These are phyloP conservation scores for Xylaria sp. DNA, from an alignment of 2,329 filamentous ascomycete genomes.

Conservation along the genomic window DNA sequence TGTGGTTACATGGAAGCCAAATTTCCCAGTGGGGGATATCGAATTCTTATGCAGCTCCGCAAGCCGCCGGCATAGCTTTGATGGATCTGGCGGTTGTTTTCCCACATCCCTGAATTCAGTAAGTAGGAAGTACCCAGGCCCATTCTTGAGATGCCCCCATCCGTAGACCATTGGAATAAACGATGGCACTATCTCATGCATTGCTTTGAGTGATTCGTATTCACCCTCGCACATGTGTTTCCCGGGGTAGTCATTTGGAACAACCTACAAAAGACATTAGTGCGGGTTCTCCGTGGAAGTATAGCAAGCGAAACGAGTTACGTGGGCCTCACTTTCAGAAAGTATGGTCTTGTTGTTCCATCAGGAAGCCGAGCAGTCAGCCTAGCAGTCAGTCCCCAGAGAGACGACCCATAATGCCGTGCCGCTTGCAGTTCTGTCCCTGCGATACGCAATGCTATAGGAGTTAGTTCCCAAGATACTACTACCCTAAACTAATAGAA, in stretches of 20 bases:
- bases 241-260: not conserved
- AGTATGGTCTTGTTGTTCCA: not conserved
- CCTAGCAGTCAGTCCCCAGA: not conserved
- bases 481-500: not conserved
- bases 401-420: not conserved
- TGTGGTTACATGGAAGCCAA: conserved; percentile 2
- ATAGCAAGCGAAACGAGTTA: not conserved
- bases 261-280: not conserved
- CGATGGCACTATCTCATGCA: not conserved
- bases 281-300: not conserved
- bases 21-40: not conserved
- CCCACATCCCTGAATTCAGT: not conserved
- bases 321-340: not conserved
- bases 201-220: conserved; percentile 1
- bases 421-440: not conserved
- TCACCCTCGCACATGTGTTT: not conserved
- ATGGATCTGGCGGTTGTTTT: not conserved
- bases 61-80: not conserved
- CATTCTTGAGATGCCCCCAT: not conserved
- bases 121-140: not conserved
- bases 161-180: not conserved
- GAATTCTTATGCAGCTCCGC: not conserved
- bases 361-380: not conserved
- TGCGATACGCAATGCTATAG: not conserved
- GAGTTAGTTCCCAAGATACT: not conserved